A percentile compares a stretch with the other conserved stretches of the same genome.
Evolutionary conservation across 441 rosid genomes (phyloP).

Genomic region (Erodium trifolium): DNA sequence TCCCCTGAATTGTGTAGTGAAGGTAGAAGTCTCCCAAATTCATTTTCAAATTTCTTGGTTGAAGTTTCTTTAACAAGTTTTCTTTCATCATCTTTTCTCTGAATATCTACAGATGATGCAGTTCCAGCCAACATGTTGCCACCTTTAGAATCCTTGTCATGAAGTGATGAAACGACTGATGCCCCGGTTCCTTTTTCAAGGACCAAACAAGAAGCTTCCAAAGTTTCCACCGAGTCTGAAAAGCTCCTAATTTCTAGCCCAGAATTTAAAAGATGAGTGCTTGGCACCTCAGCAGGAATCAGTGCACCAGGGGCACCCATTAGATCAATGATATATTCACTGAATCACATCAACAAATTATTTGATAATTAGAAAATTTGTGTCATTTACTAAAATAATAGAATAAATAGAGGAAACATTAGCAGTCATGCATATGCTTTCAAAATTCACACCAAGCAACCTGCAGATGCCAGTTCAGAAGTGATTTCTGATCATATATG

Average conservation of each 20-base stretch:
- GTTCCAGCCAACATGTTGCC: slow-evolving; percentile 27
- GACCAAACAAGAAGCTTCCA: slow-evolving; percentile 27
- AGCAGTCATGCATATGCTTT: too few species aligned
- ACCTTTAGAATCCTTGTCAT: slow-evolving; percentile 21
- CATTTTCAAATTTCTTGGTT: slow-evolving; percentile 55
- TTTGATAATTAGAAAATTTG: neutral
- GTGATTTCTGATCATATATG: neutral
- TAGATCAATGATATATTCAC: slow-evolving; percentile 92
- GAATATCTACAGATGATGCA: slow-evolving; percentile 29
- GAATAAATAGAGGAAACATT: neutral
- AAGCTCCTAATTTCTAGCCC: slow-evolving; percentile 42
- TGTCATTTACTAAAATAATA: neutral
- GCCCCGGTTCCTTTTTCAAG: slow-evolving; percentile 34
- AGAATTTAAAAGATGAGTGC: slow-evolving; percentile 46
- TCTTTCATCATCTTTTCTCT: slow-evolving; percentile 29
- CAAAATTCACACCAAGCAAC: neutral
- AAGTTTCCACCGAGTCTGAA: slow-evolving; percentile 33
- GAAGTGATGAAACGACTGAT: slow-evolving; percentile 23
- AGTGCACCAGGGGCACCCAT: slow-evolving; percentile 99
- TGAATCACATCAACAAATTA: slow-evolving; percentile 35
- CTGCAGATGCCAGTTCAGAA: neutral
- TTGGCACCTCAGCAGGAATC: slow-evolving; percentile 85
- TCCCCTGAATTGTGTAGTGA: slow-evolving; percentile 34
- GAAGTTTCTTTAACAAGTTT: slow-evolving; percentile 40
- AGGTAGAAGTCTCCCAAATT: slow-evolving; percentile 54